Evolutionary conservation across 495 filamentous ascomycete species (phyloP), one percentile per base, ranked within the genome.

Genomic region (Penicillium simplicissimum): DNA sequence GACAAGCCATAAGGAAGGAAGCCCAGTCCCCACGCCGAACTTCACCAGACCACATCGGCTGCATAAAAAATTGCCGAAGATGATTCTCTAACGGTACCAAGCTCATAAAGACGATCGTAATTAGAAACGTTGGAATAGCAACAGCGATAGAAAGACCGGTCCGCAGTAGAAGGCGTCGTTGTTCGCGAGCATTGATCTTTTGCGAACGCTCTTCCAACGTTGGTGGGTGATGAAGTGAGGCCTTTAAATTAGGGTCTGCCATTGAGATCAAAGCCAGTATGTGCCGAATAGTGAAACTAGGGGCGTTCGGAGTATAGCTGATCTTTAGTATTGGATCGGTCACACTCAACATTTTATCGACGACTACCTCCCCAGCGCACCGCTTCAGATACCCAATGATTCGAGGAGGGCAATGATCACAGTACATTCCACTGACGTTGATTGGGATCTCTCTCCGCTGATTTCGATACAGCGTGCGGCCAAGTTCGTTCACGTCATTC

Each of bases 71-170:
- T 35, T 70, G 63, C 37, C 82, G 81, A 4, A 74, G 71, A 1
- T 66, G 36, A 65, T 90, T 78, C 19, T 71, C 64, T 4, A 70
- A 52, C 0, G 84, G 74, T 1, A 93, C 79, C 1, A 93, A 77
- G 43, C 76, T 86, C 90, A 91, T 93, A 73, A 83, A 91, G 10
- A 93, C 81, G 61, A 94, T 86, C 4, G 91, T 90, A 62, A 94
- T 87, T 59, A 91, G 70, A 66, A 94, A 89, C 1, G 90, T 88
- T 36, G 90, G 91, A 40, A 94, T 86, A 59, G 85, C 87, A 34
- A 86, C 74, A 15, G 87, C 68, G 34, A 89, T 68, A 19, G 86
- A 83, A 49, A 92, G 68, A 9, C 84, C 58, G 19, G 88, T 79
- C 17, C 91, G 84, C 28, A 78, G 65, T 7, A 84, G 69, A 40